These are phyloP conservation scores for Tilletia setariae DNA, from an alignment of 1,284 basidiomycete genomes.

Conservation along the genomic window DNA sequence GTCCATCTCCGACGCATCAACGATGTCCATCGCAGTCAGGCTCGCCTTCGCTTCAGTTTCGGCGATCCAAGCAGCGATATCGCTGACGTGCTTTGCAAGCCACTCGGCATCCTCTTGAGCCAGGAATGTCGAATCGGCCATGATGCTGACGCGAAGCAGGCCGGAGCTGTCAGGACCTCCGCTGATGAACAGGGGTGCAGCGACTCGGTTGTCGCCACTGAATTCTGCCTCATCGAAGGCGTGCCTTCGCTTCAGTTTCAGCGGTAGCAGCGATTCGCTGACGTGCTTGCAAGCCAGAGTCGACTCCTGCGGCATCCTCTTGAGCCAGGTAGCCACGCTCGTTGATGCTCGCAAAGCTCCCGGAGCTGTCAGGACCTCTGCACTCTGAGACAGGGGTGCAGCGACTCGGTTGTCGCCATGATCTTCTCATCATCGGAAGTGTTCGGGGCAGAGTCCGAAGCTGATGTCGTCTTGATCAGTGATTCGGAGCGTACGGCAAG, in stretches of 20 bases:
- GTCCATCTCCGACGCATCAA: background rate
- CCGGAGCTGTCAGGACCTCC: background rate
- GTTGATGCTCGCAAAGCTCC: too few species aligned
- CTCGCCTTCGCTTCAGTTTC: background rate
- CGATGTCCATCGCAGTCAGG: background rate
- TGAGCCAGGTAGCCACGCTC: too few species aligned
- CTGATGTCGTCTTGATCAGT: constrained; percentile 30
- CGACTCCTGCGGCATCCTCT: too few species aligned
- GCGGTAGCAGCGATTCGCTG: too few species aligned
- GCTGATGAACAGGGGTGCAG: constrained; percentile 28
- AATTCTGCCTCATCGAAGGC: constrained; percentile 24
- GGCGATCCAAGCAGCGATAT: background rate
- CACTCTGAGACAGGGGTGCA: too few species aligned
- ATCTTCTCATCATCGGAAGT: too few species aligned
- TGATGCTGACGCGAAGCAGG: background rate
- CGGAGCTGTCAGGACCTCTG: too few species aligned
- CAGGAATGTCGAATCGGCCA: background rate
- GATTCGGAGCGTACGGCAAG: background rate
- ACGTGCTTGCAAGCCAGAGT: too few species aligned
- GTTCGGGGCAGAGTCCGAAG: constrained; percentile 40
- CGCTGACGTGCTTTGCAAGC: background rate
- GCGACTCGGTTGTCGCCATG: too few species aligned
- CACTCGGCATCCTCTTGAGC: background rate
- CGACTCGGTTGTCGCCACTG: constrained; percentile 40
- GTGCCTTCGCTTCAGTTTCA: too few species aligned